Conservation (phyloP, 345 rosid genomes). For the Brassica napus region DNA sequence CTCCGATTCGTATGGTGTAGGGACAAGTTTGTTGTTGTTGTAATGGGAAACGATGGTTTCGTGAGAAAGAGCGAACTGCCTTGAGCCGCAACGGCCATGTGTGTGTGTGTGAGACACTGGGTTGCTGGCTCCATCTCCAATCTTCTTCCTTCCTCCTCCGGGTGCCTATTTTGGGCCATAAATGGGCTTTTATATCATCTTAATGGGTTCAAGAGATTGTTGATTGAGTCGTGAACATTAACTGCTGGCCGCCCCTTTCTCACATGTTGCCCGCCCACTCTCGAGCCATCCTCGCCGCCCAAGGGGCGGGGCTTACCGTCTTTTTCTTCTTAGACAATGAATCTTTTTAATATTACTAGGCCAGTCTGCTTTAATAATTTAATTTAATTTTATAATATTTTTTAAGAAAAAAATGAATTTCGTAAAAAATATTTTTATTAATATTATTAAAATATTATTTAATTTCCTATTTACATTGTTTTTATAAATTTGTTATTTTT, state of each 20-base stretch:
- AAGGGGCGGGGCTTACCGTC: background rate
- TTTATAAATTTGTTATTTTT: too few relatives aligned
- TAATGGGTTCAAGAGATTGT: background rate
- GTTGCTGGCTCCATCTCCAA: background rate
- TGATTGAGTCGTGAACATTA: background rate
- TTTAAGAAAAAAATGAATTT: too few relatives aligned
- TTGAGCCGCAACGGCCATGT: slow-evolving; percentile 32
- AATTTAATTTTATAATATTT: too few relatives aligned
- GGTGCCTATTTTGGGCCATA: background rate
- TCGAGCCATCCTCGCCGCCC: slow-evolving; percentile 23
- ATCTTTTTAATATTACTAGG: too few relatives aligned
- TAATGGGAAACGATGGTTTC: background rate
- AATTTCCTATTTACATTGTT: too few relatives aligned
- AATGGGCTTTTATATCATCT: background rate
- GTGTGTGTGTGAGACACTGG: background rate
- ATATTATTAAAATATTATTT: too few relatives aligned
- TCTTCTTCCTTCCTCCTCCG: background rate
- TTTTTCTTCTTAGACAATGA: too few relatives aligned
- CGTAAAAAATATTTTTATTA: too few relatives aligned
- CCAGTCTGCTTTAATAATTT: too few relatives aligned
- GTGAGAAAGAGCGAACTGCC: slow-evolving; percentile 11
- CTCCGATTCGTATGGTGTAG: background rate
- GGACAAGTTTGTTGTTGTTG: background rate
- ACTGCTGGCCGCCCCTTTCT: background rate
- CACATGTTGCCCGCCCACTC: slow-evolving; percentile 23